These are phyloP conservation scores for Paracoccidioides lutzii DNA, from an alignment of 2,329 filamentous ascomycete genomes.

Conservation along the genomic window DNA sequence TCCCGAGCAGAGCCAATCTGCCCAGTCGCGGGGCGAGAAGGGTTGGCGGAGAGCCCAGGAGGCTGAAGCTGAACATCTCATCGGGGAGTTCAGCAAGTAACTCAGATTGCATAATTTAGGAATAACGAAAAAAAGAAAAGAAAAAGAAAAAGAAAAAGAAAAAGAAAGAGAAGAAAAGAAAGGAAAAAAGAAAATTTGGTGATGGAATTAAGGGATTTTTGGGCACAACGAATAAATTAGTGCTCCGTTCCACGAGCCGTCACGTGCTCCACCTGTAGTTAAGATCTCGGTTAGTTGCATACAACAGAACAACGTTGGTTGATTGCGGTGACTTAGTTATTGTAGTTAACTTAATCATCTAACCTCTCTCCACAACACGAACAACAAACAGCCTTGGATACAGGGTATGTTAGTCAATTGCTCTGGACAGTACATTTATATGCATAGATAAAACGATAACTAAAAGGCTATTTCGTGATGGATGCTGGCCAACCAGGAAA, in stretches of 20 bases:
- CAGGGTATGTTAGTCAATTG: background rate
- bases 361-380: too few relatives aligned
- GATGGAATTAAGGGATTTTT: background rate
- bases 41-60: constrained; percentile 22
- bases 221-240: background rate
- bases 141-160: background rate
- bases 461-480: background rate
- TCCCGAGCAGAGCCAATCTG: constrained; percentile 47
- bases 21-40: constrained; percentile 51
- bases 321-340: background rate
- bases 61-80: constrained; percentile 28
- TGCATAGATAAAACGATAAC: background rate
- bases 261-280: too few relatives aligned
- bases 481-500: background rate
- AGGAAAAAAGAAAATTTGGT: background rate
- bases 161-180: background rate
- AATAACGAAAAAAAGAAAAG: background rate
- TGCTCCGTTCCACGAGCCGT: background rate
- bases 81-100: constrained; percentile 11
- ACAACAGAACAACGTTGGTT: background rate
- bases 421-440: background rate
- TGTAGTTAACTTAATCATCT: too few relatives aligned
- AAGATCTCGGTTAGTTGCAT: background rate
- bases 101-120: constrained; percentile 19
- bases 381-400: too few relatives aligned